These are phyloP conservation scores for Trichoderma orchidacearum DNA, from an alignment of 495 filamentous ascomycete species.

Conservation along the genomic window DNA sequence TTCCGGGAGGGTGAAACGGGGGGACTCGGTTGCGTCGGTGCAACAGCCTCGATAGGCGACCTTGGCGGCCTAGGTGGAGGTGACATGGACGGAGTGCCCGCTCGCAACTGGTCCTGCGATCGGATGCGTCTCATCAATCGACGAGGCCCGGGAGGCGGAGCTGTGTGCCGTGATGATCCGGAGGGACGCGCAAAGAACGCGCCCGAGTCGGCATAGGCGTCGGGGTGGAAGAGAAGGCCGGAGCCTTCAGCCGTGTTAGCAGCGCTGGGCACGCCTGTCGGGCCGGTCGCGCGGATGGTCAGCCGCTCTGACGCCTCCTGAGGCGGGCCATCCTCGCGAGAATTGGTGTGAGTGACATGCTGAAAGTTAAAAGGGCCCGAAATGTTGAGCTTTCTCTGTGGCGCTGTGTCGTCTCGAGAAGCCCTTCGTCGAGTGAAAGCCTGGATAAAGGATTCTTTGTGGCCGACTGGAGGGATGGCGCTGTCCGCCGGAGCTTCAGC, in stretches of 20 bases:
- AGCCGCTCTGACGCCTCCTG: conserved; percentile 44
- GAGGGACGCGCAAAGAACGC: conserved; percentile 6
- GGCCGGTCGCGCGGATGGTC: conserved; percentile 47
- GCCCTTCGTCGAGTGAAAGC: conserved; percentile 26
- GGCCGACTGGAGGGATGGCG: conserved; percentile 9
- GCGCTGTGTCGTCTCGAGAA: conserved; percentile 7
- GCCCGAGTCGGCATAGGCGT: conserved; percentile 5
- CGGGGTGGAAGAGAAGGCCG: conserved; percentile 18
- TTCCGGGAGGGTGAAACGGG: conserved; percentile 29
- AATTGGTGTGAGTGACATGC: conserved; percentile 66
- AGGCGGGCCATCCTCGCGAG: conserved; percentile 31
- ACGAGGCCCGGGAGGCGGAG: conserved; percentile 14
- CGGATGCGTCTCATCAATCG: conserved; percentile 20
- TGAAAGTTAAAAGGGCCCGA: conserved; percentile 83
- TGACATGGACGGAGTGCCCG: conserved; percentile 7
- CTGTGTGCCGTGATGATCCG: conserved; percentile 4
- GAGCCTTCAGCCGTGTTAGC: neutral
- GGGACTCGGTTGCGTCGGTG: conserved; percentile 3
- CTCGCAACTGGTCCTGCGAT: conserved; percentile 33
- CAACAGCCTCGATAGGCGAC: conserved; percentile 19
- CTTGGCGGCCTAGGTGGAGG: conserved; percentile 32
- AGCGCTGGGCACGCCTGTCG: neutral
- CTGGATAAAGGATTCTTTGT: conserved; percentile 26
- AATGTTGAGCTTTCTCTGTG: conserved; percentile 37
- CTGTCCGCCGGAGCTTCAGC: conserved; percentile 16